phyloP scores from a whole-genome alignment of 1,284 basidiomycete genomes.

The Tilletia caries region DNA sequence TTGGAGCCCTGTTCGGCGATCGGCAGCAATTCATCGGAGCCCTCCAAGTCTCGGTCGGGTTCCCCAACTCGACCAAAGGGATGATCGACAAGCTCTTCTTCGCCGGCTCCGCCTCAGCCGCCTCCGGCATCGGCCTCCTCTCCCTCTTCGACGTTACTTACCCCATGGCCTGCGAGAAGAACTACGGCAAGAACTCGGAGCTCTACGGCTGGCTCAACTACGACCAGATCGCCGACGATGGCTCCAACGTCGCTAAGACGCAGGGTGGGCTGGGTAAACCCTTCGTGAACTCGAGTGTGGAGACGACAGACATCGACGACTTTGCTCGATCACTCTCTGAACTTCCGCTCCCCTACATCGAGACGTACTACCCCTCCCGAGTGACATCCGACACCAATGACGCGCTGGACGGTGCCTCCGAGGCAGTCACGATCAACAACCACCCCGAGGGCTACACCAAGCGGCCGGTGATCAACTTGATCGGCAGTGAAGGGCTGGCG shows the following conservation, averaged over 20 bases:
- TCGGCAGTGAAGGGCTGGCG: slow-evolving; percentile 18
- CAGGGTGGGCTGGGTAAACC: slow-evolving; percentile 10
- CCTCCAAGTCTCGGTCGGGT: slow-evolving; percentile 18
- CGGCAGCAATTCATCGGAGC: slow-evolving; percentile 12
- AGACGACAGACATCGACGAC: slow-evolving; percentile 15
- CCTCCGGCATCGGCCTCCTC: not conserved
- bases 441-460: slow-evolving; percentile 15
- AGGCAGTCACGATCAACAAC: slow-evolving; percentile 13
- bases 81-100: slow-evolving; percentile 9
- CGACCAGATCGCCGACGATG: slow-evolving; percentile 17
- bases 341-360: slow-evolving; percentile 13
- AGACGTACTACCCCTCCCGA: slow-evolving; percentile 18
- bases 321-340: slow-evolving; percentile 16
- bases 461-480: slow-evolving; percentile 14
- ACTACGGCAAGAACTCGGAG: slow-evolving; percentile 9
- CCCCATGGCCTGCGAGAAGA: slow-evolving; percentile 7
- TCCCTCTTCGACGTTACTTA: not conserved
- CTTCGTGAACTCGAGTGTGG: slow-evolving; percentile 14
- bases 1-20: slow-evolving; percentile 14
- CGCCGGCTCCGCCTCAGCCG: not conserved
- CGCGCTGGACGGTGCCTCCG: not conserved
- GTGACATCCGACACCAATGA: slow-evolving; percentile 9
- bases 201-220: slow-evolving; percentile 18
- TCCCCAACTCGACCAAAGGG: not conserved
- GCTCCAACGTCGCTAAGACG: slow-evolving; percentile 16